Evolutionary conservation across 1,139 yeast genomes (phyloP).

Genomic region (Taphrina confusa): DNA sequence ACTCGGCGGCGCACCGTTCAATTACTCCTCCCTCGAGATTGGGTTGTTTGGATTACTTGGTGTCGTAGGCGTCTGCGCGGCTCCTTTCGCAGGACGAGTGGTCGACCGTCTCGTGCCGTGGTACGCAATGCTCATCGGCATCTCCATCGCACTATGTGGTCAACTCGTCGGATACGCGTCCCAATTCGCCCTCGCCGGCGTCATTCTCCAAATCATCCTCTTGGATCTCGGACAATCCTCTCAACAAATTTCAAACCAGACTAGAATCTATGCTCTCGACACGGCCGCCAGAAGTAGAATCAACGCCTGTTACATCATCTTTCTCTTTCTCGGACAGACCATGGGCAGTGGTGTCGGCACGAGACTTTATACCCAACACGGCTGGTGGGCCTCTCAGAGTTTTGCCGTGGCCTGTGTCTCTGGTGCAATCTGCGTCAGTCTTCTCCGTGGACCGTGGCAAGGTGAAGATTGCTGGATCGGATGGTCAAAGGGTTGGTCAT

Average conservation of each 20-base stretch:
- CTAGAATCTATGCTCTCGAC: conserved; percentile 1
- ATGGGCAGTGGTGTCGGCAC: conserved; percentile 13
- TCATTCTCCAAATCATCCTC: neutral
- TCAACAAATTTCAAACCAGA: conserved; percentile 4
- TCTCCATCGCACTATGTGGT: neutral
- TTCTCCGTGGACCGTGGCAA: conserved; percentile 1
- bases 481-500: conserved; percentile 1
- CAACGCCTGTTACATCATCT: conserved; percentile 8
- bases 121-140: conserved; percentile 1
- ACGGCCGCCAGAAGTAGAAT: neutral
- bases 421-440: conserved; percentile 2
- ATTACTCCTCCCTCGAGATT: neutral
- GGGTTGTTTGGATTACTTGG: neutral
- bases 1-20: neutral
- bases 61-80: neutral
- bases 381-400: conserved; percentile 10
- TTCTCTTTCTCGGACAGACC: conserved; percentile 3
- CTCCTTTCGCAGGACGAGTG: conserved; percentile 2
- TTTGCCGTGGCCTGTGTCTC: neutral
- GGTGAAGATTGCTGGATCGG: conserved; percentile 2
- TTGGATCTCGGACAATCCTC: neutral
- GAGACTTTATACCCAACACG: conserved; percentile 6
- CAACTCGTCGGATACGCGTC: neutral
- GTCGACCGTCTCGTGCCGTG: conserved; percentile 10
- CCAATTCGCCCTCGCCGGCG: neutral